A percentile compares a stretch with the other conserved stretches of the same genome.
These are phyloP conservation scores for Vanrija pseudolonga DNA, from an alignment of 1,284 basidiomycete genomes.

Conservation along the genomic window DNA sequence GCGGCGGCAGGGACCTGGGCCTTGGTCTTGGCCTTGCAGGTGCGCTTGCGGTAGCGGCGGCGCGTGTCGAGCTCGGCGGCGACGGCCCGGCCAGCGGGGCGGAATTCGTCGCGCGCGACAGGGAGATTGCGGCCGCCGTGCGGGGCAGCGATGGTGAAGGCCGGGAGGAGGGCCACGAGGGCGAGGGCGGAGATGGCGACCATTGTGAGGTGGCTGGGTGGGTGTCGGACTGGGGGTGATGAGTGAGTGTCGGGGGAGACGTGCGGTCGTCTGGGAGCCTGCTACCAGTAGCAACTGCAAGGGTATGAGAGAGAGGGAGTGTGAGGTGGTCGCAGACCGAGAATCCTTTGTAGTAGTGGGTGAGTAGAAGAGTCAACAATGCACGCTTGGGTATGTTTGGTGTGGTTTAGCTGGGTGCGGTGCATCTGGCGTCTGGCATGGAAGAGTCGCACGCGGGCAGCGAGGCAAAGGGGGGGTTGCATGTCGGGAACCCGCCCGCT, in stretches of 20 bases:
- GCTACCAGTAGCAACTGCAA: neutral
- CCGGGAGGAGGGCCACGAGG: slow-evolving; percentile 30
- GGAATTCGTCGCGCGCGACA: slow-evolving; percentile 16
- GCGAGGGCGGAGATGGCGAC: slow-evolving; percentile 26
- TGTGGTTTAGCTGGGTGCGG: too few species aligned
- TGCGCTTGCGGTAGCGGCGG: slow-evolving; percentile 17
- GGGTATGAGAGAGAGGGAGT: neutral
- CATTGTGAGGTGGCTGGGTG: too few species aligned
- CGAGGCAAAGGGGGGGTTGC: too few species aligned
- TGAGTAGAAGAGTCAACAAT: neutral
- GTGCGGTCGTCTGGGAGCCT: neutral
- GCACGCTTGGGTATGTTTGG: neutral
- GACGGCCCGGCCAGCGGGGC: slow-evolving; percentile 7
- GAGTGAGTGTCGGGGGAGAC: neutral
- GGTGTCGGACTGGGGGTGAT: neutral
- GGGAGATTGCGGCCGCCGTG: slow-evolving; percentile 17
- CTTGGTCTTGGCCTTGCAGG: slow-evolving; percentile 12
- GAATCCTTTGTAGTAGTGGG: too few species aligned
- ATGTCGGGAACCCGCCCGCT: too few species aligned
- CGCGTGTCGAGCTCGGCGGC: neutral
- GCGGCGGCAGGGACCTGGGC: slow-evolving; percentile 7
- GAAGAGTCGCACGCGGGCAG: too few species aligned
- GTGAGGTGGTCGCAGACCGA: slow-evolving; percentile 1
- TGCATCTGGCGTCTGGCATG: too few species aligned
- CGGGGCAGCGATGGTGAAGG: slow-evolving; percentile 18